A percentile compares a stretch with the other conserved stretches of the same genome.
phyloP scores from a whole-genome alignment of 1,284 basidiomycete species.

The Wallemia hederae region DNA sequence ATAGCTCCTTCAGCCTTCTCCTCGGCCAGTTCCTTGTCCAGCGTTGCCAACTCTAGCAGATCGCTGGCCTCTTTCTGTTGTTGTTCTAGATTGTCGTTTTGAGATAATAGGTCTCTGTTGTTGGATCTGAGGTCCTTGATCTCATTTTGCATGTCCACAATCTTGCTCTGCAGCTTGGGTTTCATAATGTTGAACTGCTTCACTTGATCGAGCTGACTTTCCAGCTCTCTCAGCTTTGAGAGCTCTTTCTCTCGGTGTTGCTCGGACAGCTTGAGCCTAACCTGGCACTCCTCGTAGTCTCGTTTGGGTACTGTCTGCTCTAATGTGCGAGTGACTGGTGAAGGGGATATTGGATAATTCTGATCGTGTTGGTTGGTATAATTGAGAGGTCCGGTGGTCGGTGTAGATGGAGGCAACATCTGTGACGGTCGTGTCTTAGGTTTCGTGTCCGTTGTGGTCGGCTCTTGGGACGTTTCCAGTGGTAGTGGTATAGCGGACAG shows the following conservation, averaged over 20 bases:
- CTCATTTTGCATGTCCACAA: slow-evolving; percentile 46
- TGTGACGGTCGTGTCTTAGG: neutral
- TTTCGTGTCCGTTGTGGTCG: neutral
- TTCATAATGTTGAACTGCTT: slow-evolving; percentile 56
- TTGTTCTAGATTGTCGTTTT: slow-evolving; percentile 31
- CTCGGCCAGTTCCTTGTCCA: slow-evolving; percentile 93
- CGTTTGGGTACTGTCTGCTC: slow-evolving; percentile 17
- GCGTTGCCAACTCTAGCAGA: slow-evolving; percentile 71
- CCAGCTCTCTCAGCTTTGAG: slow-evolving; percentile 52
- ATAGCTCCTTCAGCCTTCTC: slow-evolving; percentile 61
- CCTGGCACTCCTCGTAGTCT: slow-evolving; percentile 49
- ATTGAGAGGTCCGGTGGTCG: neutral
- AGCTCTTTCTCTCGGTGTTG: slow-evolving; percentile 59
- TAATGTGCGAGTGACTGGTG: slow-evolving; percentile 1
- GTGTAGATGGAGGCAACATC: neutral
- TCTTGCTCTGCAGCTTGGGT: slow-evolving; percentile 65
- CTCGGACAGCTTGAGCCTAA: slow-evolving; percentile 59
- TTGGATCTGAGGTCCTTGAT: slow-evolving; percentile 36
- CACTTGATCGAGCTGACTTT: slow-evolving; percentile 48
- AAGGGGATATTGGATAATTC: slow-evolving; percentile 2
- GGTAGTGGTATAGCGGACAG: neutral
- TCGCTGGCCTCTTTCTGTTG: slow-evolving; percentile 45
- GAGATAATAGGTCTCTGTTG: slow-evolving; percentile 31
- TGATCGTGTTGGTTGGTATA: neutral
- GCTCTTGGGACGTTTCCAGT: neutral